Percentiles rank a stretch among this genome's conserved stretches.
Conservation (phyloP, 148 eudicot genomes). For the Silene uniflora region DNA sequence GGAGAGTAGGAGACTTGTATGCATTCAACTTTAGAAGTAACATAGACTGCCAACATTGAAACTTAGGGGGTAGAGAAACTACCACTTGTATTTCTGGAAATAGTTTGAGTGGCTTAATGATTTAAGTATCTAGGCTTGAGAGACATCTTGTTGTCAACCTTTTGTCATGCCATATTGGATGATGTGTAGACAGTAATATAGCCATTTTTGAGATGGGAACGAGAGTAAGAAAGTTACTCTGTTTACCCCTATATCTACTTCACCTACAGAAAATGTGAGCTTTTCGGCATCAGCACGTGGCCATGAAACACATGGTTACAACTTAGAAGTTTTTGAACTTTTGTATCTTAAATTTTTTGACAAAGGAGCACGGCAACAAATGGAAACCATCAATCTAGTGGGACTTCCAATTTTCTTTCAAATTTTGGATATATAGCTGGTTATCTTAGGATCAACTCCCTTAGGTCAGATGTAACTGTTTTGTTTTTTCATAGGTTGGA, state of each 20-base stretch:
- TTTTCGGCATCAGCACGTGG: neutral
- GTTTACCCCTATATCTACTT: neutral
- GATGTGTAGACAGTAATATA: neutral
- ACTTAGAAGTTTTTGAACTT: neutral
- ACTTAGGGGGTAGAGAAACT: no score
- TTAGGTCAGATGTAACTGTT: conserved; percentile 6
- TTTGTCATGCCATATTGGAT: neutral
- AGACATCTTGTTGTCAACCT: neutral
- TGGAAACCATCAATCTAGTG: neutral
- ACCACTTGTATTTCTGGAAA: no score
- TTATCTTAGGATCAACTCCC: neutral
- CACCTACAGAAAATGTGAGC: neutral
- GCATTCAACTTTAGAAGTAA: no score
- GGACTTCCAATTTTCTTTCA: neutral
- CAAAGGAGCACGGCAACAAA: neutral
- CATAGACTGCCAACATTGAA: no score
- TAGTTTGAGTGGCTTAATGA: neutral
- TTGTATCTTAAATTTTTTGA: neutral
- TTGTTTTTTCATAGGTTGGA: conserved; percentile 48
- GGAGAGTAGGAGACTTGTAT: no score
- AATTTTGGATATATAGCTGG: neutral
- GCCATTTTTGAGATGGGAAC: neutral
- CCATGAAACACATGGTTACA: neutral
- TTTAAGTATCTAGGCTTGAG: neutral
- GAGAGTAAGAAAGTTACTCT: neutral